A percentile compares a stretch with the other conserved stretches of the same genome.
phyloP scores from a whole-genome alignment of 768 basidiomycete species.

The Phaeotremella skinneri region DNA sequence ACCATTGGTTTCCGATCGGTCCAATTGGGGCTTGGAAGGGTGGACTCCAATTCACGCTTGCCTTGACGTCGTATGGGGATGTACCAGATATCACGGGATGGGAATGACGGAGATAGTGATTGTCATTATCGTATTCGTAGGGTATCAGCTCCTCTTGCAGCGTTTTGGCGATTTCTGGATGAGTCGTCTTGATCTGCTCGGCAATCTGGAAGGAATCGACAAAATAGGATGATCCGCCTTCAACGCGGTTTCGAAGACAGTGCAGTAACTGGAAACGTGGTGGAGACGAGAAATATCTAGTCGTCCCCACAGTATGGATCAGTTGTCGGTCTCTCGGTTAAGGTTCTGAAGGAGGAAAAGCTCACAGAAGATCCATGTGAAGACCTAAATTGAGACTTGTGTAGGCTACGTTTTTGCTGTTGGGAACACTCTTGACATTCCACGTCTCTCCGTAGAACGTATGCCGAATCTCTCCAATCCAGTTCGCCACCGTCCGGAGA shows the following conservation, averaged over 20 bases:
- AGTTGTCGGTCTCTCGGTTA: no score
- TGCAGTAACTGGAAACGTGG: constrained; percentile 91
- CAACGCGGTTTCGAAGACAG: constrained; percentile 77
- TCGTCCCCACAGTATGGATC: constrained; percentile 2
- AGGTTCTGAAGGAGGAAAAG: constrained; percentile 17
- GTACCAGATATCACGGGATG: constrained; percentile 71
- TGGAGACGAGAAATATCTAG: constrained; percentile 83
- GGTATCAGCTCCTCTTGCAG: constrained; percentile 68
- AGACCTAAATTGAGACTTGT: constrained; percentile 83
- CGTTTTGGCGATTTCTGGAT: constrained; percentile 60
- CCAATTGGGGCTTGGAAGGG: constrained; percentile 89
- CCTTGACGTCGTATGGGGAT: constrained; percentile 53
- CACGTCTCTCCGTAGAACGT: constrained; percentile 90
- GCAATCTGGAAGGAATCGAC: constrained; percentile 75
- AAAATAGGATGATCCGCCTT: constrained; percentile 81
- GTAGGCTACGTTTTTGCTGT: constrained; percentile 89
- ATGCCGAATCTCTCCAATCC: constrained; percentile 71
- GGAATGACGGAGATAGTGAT: constrained; percentile 69
- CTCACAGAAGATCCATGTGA: constrained; percentile 89
- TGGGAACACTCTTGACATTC: constrained; percentile 73
- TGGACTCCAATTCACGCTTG: constrained; percentile 81
- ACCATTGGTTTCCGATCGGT: constrained; percentile 32
- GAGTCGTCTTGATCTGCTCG: constrained; percentile 54
- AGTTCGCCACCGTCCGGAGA: constrained; percentile 62
- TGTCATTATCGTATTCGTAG: constrained; percentile 89